Percentiles rank a stretch among this genome's conserved stretches.
Conservation (phyloP, 805 yeast genomes). For the Cyberlindnera xishuangbannaensis region DNA sequence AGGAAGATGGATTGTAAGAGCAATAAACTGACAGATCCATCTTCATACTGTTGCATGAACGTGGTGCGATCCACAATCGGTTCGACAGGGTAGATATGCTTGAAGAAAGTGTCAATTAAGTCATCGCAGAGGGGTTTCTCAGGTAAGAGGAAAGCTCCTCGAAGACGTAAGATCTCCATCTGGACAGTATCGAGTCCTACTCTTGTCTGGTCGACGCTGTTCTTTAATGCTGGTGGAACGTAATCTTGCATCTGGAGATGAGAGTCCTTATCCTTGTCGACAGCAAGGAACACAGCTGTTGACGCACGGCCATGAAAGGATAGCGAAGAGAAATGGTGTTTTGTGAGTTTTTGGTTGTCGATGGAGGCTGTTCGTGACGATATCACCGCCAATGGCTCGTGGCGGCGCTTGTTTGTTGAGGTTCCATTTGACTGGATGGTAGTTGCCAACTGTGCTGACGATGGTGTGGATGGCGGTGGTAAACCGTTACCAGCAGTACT, state of each 20-base stretch:
- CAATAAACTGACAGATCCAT: slow-evolving; percentile 53
- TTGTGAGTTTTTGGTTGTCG: slow-evolving; percentile 22
- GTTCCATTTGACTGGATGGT: background rate
- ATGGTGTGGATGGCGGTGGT: background rate
- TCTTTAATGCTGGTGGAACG: slow-evolving; percentile 22
- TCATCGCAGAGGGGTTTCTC: slow-evolving; percentile 51
- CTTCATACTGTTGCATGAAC: slow-evolving; percentile 54
- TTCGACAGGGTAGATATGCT: slow-evolving; percentile 56
- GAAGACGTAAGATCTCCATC: slow-evolving; percentile 52
- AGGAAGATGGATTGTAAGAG: slow-evolving; percentile 62
- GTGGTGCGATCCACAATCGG: slow-evolving; percentile 61
- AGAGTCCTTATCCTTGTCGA: slow-evolving; percentile 15
- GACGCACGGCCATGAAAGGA: slow-evolving; percentile 52
- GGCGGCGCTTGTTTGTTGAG: slow-evolving; percentile 27
- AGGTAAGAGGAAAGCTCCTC: slow-evolving; percentile 72
- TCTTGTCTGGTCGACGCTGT: slow-evolving; percentile 24
- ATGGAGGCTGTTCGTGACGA: slow-evolving; percentile 26
- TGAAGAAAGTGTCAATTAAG: slow-evolving; percentile 56
- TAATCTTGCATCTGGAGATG: slow-evolving; percentile 29
- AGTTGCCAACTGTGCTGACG: background rate
- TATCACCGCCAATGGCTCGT: slow-evolving; percentile 31
- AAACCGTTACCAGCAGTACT: background rate
- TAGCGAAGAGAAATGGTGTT: slow-evolving; percentile 19
- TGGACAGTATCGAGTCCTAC: slow-evolving; percentile 48
- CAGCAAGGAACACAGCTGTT: slow-evolving; percentile 29